phyloP scores from a whole-genome alignment of 805 yeast species.

The Teunomyces pallodes region DNA sequence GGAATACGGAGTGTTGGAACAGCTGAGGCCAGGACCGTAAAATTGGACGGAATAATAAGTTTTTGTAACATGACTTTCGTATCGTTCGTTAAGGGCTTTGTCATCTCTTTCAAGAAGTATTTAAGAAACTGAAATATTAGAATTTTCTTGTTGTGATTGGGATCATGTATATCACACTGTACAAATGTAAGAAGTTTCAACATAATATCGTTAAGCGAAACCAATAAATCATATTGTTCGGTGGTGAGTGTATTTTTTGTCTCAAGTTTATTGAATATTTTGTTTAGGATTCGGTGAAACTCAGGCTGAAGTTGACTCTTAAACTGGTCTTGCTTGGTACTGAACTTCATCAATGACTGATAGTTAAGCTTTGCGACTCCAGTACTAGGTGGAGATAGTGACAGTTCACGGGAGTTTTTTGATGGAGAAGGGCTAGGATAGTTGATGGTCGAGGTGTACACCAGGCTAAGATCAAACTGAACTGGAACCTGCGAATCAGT shows the following conservation, averaged over 20 bases:
- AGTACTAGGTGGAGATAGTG: slow-evolving; percentile 14
- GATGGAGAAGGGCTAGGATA: slow-evolving; percentile 13
- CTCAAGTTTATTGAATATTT: slow-evolving; percentile 28
- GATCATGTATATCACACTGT: slow-evolving; percentile 16
- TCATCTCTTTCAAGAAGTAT: slow-evolving; percentile 36
- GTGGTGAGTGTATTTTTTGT: slow-evolving; percentile 28
- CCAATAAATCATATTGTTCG: slow-evolving; percentile 29
- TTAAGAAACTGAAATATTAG: slow-evolving; percentile 39
- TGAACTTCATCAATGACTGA: slow-evolving; percentile 6
- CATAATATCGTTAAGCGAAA: slow-evolving; percentile 16
- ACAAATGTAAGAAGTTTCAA: slow-evolving; percentile 19
- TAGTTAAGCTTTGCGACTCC: slow-evolving; percentile 2
- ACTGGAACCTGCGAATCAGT: slow-evolving; percentile 14
- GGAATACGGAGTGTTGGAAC: not conserved
- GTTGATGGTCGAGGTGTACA: slow-evolving; percentile 13
- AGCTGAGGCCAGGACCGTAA: slow-evolving; percentile 5
- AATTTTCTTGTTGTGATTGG: slow-evolving; percentile 20
- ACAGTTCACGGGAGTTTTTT: slow-evolving; percentile 18
- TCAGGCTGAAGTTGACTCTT: slow-evolving; percentile 13
- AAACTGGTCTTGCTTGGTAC: slow-evolving; percentile 10
- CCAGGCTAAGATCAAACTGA: slow-evolving; percentile 38
- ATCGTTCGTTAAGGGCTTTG: slow-evolving; percentile 14
- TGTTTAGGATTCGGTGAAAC: slow-evolving; percentile 15
- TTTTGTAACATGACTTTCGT: slow-evolving; percentile 23
- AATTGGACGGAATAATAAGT: slow-evolving; percentile 34